Evolutionary conservation across 2,329 filamentous ascomycete genomes (phyloP).

Genomic region (Leptographium lundbergii): DNA sequence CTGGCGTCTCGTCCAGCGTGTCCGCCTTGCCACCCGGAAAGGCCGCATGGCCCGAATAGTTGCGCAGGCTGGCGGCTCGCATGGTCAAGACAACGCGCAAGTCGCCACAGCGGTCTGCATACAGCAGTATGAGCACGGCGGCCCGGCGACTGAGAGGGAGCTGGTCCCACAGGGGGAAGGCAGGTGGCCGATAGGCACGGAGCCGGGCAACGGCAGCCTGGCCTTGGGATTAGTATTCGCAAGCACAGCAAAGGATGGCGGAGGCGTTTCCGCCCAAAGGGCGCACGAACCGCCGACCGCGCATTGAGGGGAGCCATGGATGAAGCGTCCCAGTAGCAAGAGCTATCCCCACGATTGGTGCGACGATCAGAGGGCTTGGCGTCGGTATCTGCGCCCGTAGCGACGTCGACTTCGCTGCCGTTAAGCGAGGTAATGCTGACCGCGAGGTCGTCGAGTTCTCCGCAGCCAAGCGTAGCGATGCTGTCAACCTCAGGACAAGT

Average conservation of each 20-base stretch:
- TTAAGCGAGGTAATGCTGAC: conserved; percentile 8
- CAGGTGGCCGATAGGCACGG: conserved; percentile 45
- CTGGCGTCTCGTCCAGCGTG: conserved; percentile 45
- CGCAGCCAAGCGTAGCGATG: neutral
- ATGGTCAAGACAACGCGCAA: conserved; percentile 60
- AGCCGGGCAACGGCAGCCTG: conserved; percentile 48
- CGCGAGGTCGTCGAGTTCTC: conserved; percentile 4
- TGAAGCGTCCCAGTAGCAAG: conserved; percentile 43
- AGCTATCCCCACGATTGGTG: conserved; percentile 17
- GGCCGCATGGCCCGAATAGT: conserved; percentile 74
- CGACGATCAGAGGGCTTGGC: too few species aligned
- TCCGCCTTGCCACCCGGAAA: conserved; percentile 70
- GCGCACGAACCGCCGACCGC: conserved; percentile 37
- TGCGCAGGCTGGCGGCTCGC: conserved; percentile 49
- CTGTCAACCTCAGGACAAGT: too few species aligned
- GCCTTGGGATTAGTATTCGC: too few species aligned
- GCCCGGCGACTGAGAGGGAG: conserved; percentile 57
- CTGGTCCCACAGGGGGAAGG: conserved; percentile 48
- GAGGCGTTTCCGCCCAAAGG: neutral
- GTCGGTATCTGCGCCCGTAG: neutral
- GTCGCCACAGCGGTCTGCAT: conserved; percentile 71
- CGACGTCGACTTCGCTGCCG: conserved; percentile 1
- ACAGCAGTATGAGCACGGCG: conserved; percentile 78
- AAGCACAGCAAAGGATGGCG: neutral
- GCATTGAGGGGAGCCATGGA: conserved; percentile 45